Evolutionary conservation across 352 stramenopile genomes (phyloP).

Genomic region (Phytophthora niederhauseri): DNA sequence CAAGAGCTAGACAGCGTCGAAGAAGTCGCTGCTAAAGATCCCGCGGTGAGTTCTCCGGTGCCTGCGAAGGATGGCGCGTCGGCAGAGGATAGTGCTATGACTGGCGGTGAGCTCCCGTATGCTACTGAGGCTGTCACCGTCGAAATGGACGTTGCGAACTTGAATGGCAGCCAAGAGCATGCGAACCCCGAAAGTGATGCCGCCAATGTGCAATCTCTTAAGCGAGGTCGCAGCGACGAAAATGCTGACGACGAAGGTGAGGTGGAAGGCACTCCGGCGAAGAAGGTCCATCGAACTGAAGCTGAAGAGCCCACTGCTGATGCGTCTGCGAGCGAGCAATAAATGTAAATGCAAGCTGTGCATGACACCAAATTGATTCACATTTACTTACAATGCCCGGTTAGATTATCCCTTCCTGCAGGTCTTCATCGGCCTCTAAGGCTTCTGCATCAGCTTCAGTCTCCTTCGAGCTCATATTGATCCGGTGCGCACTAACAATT

Average conservation of each 20-base stretch:
- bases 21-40: constrained; percentile 3
- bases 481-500: constrained; percentile 79
- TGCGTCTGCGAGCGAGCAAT: constrained; percentile 10
- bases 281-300: constrained; percentile 32
- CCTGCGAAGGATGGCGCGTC: not conserved
- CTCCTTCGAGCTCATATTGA: constrained; percentile 55
- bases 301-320: constrained; percentile 6
- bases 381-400: constrained; percentile 8
- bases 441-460: constrained; percentile 28
- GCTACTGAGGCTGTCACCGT: constrained; percentile 14
- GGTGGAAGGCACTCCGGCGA: constrained; percentile 25
- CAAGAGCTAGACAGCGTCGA: constrained; percentile 11
- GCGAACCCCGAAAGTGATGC: not conserved
- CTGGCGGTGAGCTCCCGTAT: constrained; percentile 7
- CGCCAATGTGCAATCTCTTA: constrained; percentile 18
- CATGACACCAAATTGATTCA: constrained; percentile 11
- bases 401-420: constrained; percentile 62
- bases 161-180: constrained; percentile 17
- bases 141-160: constrained; percentile 15
- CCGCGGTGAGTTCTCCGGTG: not conserved
- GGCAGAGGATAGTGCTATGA: constrained; percentile 1
- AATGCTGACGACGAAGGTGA: constrained; percentile 9
- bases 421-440: constrained; percentile 38
- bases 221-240: constrained; percentile 25
- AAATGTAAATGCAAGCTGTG: constrained; percentile 21